These are phyloP conservation scores for Tricladium varicosporioides DNA, from an alignment of 2,329 filamentous ascomycete species.

Conservation along the genomic window DNA sequence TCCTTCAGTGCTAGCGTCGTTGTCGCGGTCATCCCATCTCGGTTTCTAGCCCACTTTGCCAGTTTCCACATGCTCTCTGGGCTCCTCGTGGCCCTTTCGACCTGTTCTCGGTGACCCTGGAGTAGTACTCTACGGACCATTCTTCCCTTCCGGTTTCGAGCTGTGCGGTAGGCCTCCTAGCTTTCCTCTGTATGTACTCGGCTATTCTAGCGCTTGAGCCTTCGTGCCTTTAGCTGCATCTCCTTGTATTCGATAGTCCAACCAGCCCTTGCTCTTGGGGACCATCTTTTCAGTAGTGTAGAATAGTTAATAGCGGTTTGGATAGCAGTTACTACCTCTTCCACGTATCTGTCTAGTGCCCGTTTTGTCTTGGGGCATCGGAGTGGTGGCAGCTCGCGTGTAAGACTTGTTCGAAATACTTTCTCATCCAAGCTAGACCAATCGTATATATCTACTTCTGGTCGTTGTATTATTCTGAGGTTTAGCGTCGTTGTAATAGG, in stretches of 20 bases:
- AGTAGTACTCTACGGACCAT: slow-evolving; percentile 5
- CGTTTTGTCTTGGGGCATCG: too few relatives aligned
- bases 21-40: slow-evolving; percentile 1
- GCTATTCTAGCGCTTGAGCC: not conserved
- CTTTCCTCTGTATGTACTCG: slow-evolving; percentile 2
- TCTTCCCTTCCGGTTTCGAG: slow-evolving; percentile 11
- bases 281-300: too few relatives aligned
- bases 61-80: slow-evolving; percentile 13
- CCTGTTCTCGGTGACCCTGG: slow-evolving; percentile 6
- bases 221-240: not conserved
- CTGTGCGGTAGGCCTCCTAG: slow-evolving; percentile 14
- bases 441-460: too few relatives aligned
- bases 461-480: slow-evolving; percentile 14
- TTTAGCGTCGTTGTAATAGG: slow-evolving; percentile 23
- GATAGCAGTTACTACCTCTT: too few relatives aligned
- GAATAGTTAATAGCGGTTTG: too few relatives aligned
- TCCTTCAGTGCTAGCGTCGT: slow-evolving; percentile 4
- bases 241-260: slow-evolving; percentile 6
- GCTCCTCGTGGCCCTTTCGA: slow-evolving; percentile 11
- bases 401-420: too few relatives aligned
- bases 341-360: too few relatives aligned
- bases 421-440: too few relatives aligned
- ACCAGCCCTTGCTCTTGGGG: not conserved
- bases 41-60: slow-evolving; percentile 14
- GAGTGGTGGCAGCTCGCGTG: too few relatives aligned